phyloP scores from a whole-genome alignment of 2,329 filamentous ascomycete genomes.

The Pseudocercospora fuligena region DNA sequence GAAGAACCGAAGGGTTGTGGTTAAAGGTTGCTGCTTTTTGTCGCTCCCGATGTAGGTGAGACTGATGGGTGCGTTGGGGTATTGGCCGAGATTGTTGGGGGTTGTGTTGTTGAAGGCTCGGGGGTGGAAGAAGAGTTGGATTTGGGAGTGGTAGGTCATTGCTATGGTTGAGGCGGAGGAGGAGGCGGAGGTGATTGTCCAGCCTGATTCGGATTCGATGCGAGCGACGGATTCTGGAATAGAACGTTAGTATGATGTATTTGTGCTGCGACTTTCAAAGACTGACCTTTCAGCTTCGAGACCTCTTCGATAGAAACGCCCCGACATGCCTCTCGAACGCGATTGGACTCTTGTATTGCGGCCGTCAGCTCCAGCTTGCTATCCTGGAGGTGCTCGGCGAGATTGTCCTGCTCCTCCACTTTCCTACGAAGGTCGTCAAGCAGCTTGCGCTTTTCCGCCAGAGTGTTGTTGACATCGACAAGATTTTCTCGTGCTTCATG shows the following conservation, averaged over 20 bases:
- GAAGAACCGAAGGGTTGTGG: conserved; percentile 75
- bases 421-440: conserved; percentile 71
- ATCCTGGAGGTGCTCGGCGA: conserved; percentile 65
- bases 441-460: conserved; percentile 70
- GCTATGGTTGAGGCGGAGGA: conserved; percentile 67
- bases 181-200: conserved; percentile 68
- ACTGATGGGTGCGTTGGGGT: conserved; percentile 63
- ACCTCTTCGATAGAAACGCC: conserved; percentile 89
- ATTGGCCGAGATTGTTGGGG: conserved; percentile 28
- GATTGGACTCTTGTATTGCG: conserved; percentile 82
- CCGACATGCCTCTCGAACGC: conserved; percentile 81
- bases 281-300: conserved; percentile 72
- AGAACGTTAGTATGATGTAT: neutral
- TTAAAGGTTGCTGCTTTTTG: conserved; percentile 60
- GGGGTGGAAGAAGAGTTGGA: conserved; percentile 75
- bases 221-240: conserved; percentile 67
- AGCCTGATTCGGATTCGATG: conserved; percentile 70
- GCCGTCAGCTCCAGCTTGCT: conserved; percentile 71
- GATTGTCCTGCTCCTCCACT: conserved; percentile 68
- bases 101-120: conserved; percentile 56
- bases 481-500: conserved; percentile 73
- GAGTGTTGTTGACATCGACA: conserved; percentile 65
- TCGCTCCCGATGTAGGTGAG: conserved; percentile 71
- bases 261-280: neutral
- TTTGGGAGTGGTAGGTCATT: conserved; percentile 72